phyloP scores from a whole-genome alignment of 1,284 basidiomycete species.

The Irpex rosettiformis region DNA sequence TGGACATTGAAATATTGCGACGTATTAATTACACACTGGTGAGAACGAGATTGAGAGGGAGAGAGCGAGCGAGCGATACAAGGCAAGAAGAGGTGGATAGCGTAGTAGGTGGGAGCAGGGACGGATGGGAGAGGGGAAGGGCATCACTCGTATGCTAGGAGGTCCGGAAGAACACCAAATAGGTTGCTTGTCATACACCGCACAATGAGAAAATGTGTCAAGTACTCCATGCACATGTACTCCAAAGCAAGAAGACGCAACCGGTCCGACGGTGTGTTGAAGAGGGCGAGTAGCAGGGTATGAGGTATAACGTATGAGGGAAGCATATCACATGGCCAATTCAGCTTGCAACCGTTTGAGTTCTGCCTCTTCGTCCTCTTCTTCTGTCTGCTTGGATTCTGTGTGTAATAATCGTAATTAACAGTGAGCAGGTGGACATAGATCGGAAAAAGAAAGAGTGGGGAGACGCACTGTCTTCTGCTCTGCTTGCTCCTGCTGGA shows the following conservation, averaged over 20 bases:
- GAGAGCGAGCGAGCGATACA: neutral
- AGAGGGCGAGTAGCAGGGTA: neutral
- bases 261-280: neutral
- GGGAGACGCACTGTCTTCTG: slow-evolving; percentile 50
- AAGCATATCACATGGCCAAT: slow-evolving; percentile 69
- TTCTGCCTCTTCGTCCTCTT: slow-evolving; percentile 94
- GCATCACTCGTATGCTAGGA: neutral
- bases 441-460: slow-evolving; percentile 8
- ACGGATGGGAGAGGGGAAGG: neutral
- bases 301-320: neutral
- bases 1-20: slow-evolving; percentile 2
- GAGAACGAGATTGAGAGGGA: neutral
- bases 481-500: slow-evolving; percentile 59
- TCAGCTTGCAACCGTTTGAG: slow-evolving; percentile 91
- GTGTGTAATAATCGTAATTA: slow-evolving; percentile 21
- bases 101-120: neutral
- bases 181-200: too few relatives aligned
- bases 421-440: neutral
- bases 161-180: neutral
- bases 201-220: too few relatives aligned
- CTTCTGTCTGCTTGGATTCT: slow-evolving; percentile 43
- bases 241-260: too few relatives aligned
- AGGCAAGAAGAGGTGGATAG: neutral
- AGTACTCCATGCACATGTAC: too few relatives aligned
- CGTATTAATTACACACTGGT: slow-evolving; percentile 3